Evolutionary conservation across 257 asterid genomes (phyloP).

Genomic region (Scutellaria galericulata): DNA sequence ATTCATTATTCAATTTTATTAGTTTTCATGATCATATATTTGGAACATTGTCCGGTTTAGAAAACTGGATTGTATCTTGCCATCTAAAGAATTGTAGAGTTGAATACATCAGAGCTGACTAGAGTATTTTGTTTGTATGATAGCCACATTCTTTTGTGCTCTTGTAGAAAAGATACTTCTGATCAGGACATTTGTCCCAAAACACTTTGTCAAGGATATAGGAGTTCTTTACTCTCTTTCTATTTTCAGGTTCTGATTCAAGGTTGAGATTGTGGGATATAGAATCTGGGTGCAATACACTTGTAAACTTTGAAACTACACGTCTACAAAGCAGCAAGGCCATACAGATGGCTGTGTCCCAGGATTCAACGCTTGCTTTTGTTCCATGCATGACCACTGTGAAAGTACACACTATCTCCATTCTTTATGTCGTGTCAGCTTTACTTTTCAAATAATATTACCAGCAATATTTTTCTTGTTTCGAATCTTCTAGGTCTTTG

Average conservation of each 20-base stretch:
- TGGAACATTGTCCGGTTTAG: conserved; percentile 7
- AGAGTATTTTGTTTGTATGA: neutral
- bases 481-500: conserved; percentile 67
- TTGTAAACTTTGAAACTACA: conserved; percentile 83
- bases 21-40: conserved; percentile 3
- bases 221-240: conserved; percentile 20
- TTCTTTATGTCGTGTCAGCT: conserved; percentile 14
- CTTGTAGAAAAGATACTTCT: neutral
- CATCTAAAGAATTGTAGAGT: conserved; percentile 13
- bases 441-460: conserved; percentile 24
- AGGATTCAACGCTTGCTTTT: conserved; percentile 72
- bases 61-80: neutral
- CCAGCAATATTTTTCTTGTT: neutral
- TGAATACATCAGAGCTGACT: conserved; percentile 8
- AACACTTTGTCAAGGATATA: neutral
- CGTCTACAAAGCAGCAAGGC: conserved; percentile 84
- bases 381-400: conserved; percentile 87
- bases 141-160: neutral
- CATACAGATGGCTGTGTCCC: conserved; percentile 76
- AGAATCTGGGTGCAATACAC: conserved; percentile 93
- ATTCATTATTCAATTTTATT: neutral
- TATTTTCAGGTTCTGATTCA: conserved; percentile 90
- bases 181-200: neutral
- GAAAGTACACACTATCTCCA: conserved; percentile 53
- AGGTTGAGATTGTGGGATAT: conserved; percentile 96